A percentile compares a stretch with the other conserved stretches of the same genome.
These are phyloP conservation scores for Omphalotus olearius DNA, from an alignment of 1,284 basidiomycete genomes.

Conservation along the genomic window DNA sequence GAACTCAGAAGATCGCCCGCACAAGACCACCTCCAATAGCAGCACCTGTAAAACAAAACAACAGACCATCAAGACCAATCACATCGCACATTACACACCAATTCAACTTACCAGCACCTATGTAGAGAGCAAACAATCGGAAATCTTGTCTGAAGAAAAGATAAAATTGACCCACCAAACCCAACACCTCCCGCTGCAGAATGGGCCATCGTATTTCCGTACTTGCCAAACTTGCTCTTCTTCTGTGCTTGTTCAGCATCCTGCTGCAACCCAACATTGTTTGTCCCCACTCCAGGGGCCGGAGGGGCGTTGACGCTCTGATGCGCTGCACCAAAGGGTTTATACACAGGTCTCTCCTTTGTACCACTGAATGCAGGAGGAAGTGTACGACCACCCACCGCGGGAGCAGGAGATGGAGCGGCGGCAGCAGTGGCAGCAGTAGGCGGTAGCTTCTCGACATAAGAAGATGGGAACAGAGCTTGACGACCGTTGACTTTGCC, in stretches of 20 bases:
- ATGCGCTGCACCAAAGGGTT: slow-evolving; percentile 37
- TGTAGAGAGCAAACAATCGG: slow-evolving; percentile 17
- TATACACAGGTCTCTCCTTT: slow-evolving; percentile 27
- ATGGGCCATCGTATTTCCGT: slow-evolving; percentile 62
- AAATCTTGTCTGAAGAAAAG: slow-evolving; percentile 1
- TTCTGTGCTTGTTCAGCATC: slow-evolving; percentile 39
- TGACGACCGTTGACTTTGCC: slow-evolving; percentile 51
- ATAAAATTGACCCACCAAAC: slow-evolving; percentile 37
- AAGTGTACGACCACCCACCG: slow-evolving; percentile 18
- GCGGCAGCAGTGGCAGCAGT: slow-evolving; percentile 17
- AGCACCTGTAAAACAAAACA: slow-evolving; percentile 28
- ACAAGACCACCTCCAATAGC: slow-evolving; percentile 44
- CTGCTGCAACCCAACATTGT: slow-evolving; percentile 33
- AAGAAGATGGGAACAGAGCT: slow-evolving; percentile 62
- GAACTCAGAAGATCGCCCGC: slow-evolving; percentile 37
- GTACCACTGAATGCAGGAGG: slow-evolving; percentile 18
- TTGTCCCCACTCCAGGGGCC: slow-evolving; percentile 26
- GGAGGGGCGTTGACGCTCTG: slow-evolving; percentile 35
- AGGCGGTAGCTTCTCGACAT: slow-evolving; percentile 48
- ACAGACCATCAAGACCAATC: not conserved
- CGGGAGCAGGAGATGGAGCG: slow-evolving; percentile 16
- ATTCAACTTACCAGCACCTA: no score
- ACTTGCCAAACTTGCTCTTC: slow-evolving; percentile 50
- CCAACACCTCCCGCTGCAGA: slow-evolving; percentile 70
- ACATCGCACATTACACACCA: not conserved